phyloP scores from a whole-genome alignment of 169 alveolate species.

The Eimeria tenella region DNA sequence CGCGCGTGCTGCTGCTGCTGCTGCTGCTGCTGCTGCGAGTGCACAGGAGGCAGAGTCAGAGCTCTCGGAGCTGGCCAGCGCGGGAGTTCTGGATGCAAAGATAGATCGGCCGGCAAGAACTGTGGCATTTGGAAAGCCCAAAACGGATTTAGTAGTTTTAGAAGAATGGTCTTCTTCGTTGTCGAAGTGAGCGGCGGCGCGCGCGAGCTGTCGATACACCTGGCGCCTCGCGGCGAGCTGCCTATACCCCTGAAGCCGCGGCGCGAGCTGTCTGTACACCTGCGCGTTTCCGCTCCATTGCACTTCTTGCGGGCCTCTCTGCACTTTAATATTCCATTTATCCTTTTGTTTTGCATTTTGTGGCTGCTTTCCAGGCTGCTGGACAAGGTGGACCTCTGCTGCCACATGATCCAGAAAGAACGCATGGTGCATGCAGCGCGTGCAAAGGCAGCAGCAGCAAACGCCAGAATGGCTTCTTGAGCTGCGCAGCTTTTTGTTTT shows the following conservation, averaged over 20 bases:
- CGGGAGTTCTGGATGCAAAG: slow-evolving; percentile 63
- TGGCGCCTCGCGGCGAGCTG: too few species aligned
- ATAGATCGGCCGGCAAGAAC: slow-evolving; percentile 78
- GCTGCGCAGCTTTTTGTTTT: not conserved
- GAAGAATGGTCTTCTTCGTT: slow-evolving; percentile 50
- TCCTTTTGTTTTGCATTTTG: not conserved
- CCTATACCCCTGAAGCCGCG: too few species aligned
- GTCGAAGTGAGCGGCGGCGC: not conserved
- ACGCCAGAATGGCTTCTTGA: slow-evolving; percentile 45
- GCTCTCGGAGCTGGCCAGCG: slow-evolving; percentile 73
- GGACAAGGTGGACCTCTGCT: slow-evolving; percentile 73
- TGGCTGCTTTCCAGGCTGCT: slow-evolving; percentile 64
- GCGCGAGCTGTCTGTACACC: too few species aligned
- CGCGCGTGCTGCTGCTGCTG: too few species aligned
- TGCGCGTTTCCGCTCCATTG: not conserved
- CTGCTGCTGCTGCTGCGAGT: too few species aligned
- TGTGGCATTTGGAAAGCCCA: slow-evolving; percentile 72
- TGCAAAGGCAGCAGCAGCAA: slow-evolving; percentile 39
- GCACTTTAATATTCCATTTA: not conserved
- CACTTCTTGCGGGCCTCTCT: not conserved
- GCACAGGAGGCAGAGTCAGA: slow-evolving; percentile 77
- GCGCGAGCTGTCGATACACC: too few species aligned
- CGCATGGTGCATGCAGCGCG: slow-evolving; percentile 79
- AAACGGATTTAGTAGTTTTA: slow-evolving; percentile 24
- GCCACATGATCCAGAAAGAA: slow-evolving; percentile 78